Evolutionary conservation across 164 flowering plant genomes (phyloP), one percentile per base, ranked within the genome.

Genomic region (Liriodendron chinense): DNA sequence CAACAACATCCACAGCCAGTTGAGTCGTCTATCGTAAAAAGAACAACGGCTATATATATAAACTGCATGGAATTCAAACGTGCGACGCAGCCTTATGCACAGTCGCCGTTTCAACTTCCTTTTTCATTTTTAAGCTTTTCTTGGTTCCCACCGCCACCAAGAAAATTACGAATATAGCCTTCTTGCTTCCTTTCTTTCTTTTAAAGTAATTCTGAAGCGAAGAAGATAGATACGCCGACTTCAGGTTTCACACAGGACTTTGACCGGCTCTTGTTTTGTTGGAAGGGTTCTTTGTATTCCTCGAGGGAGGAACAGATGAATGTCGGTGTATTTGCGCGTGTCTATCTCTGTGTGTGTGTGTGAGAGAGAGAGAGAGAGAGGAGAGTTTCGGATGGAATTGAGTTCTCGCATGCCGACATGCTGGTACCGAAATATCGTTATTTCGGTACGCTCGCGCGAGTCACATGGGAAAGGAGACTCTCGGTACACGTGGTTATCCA

Each of bases 371-470:
- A 25, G 21, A 1, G 21, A 34, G n/a, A 67, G 47, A 67, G 48
- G 14, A 67, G 69, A 67, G 1, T 67, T 67, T 67, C 3, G 43
- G 49, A 67, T 67, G 47, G 43, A 67, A 67, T 67, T 67, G 69
- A 67, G 49, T 67, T 67, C 47, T 16, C 59, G 59, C 20, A 16
- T 53, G 59, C 59, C 59, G 59, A 53, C 59, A 53, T 53, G 20
- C 13, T 2, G 13, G 2, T 10, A 3, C 12, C 18, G 3, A 16
- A 53, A 34, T 34, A 34, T 34, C 43, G 43, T 34, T 4, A 34
- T 34, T n/a, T n/a, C n/a, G 59, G 13, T 2, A 16, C 59, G 18
- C 59, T 53, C 59, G 59, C 59, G 13, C 59, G 59, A 53, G 59
- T 53, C 13, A 53, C 13, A 16, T 53, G 20, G 20, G 59, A 53